Evolutionary conservation across 139 green algal species (phyloP).

Genomic region (Auxenochlorella pyrenoidosa): DNA sequence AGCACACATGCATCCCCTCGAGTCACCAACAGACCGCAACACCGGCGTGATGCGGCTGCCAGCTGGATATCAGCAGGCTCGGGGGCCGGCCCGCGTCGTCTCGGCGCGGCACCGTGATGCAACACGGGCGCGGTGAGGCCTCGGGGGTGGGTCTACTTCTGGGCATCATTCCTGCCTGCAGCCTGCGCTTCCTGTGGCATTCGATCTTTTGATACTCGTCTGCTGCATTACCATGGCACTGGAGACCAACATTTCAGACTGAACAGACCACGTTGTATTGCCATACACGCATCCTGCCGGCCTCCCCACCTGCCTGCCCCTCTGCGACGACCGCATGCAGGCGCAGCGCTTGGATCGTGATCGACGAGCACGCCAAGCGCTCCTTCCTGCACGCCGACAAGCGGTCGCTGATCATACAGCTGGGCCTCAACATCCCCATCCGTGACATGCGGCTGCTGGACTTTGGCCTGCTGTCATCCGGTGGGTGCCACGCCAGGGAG

Average conservation of each 20-base stretch:
- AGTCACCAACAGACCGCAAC: background rate
- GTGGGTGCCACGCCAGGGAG: background rate
- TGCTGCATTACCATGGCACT: no score
- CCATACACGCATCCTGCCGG: background rate
- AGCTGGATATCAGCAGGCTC: background rate
- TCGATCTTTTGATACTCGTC: no score
- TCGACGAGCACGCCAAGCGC: slow-evolving; percentile 56
- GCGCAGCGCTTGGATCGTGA: slow-evolving; percentile 60
- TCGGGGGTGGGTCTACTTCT: no score
- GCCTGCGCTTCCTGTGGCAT: no score
- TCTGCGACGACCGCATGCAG: slow-evolving; percentile 16
- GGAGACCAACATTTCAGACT: no score
- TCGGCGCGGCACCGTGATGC: slow-evolving; percentile 3
- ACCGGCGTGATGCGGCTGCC: background rate
- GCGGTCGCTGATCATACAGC: slow-evolving; percentile 72
- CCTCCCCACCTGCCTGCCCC: background rate
- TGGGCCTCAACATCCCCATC: slow-evolving; percentile 80
- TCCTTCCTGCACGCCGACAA: slow-evolving; percentile 79
- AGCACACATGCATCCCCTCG: background rate
- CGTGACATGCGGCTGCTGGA: slow-evolving; percentile 90
- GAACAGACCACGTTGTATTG: no score
- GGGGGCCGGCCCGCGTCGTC: background rate
- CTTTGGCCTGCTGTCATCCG: slow-evolving; percentile 56
- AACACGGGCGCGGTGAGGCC: slow-evolving; percentile 3
- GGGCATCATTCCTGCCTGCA: no score